Base-by-base conservation (phyloP, 73 alveolate species). In the Paramecium caudatum region DNA sequence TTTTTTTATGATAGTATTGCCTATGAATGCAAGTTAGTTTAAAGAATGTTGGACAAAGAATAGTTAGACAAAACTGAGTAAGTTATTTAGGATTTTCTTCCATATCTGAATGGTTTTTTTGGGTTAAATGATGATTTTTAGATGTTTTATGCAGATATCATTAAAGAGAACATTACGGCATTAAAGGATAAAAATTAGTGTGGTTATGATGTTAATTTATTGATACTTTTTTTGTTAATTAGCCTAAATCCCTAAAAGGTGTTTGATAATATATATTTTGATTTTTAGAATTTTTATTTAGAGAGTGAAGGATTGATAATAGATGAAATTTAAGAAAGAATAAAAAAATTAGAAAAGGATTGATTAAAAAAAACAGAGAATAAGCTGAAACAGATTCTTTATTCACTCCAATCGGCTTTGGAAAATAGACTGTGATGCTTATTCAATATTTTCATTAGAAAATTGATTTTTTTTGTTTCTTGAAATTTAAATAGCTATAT, bases 171-270 rank as follows among this genome's bases (percentile, higher is more conserved):
- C 48, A 61, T 86, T 16, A 78, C n/a, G 46, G 23, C 15, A 46
- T 3, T 5, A 63, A 2, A 39, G 39, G 16, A 55, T 46, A 9
- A 23, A 17, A 12, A 63, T 41, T 1, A 47, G 61, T 16, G 41
- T 41, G 65, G 93, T 4, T 41, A 34, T 17, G 90, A 62, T 47
- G 32, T 45, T 27, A 61, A 86, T 55, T 39, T 43, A 61, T 70
- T 86, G 19, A 47, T 39, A 17, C 45, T 27, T 37, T 63, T 63
- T 43, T 70, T 86, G 13, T 62, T 70, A 4, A 81, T 86, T 17
- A 63, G 93, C 63, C 43, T 47, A 43, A 86, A 86, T 41, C 93
- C 93, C 3, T 86, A 86, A n/a, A 81, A 62, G 33, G 93, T 63
- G 19, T 86, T 86, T 61, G 65, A 86, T 19, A 68, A 43, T 30